Evolutionary conservation across 331 rosid genomes (phyloP), one percentile per base, ranked within the genome.

Genomic region (Dryas integrifolia): DNA sequence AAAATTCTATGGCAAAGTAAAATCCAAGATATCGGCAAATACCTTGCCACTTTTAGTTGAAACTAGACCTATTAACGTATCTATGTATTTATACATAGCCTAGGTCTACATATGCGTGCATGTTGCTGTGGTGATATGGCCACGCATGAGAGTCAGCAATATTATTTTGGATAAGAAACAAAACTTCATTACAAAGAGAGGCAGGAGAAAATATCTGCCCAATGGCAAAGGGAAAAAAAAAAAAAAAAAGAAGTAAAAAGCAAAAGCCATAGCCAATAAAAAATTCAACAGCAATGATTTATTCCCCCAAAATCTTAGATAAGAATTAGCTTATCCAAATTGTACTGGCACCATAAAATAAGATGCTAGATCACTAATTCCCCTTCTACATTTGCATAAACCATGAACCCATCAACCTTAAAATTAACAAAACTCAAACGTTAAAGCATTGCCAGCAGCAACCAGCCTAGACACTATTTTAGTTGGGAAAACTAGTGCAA

Each of bases 391-490:
- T 58, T 15, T 4, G 40, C 15, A 58, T 24, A 58, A 26, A 57
- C 62, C 8, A 24, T 58, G n/a, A 38, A 61, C 6, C 24, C 14
- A 61, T 40, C 26, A 61, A 39, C 66, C 66, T 7, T 58, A 24
- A 58, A 58, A 58, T 7, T 61, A 14, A 38, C 24, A 61, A 8
- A 55, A 44, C 65, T 21, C 30, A 13, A 14, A 53, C 24, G 24
- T 7, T 53, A 53, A 69, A 55, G 53, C 74, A 55, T 55, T 56
- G 10, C 65, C 65, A 56, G 9, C 30, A 35, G 43, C 47, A 67
- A 48, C 47, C 72, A 49, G 59, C 30, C 46, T 50, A 8, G 3
- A 49, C 15, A 48, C 21, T 4, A 12, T 49, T 30, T 9, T 13
- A 70, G 53, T 56, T 21, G 6, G 53, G 43, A 53, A 68, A 51